These are phyloP conservation scores for Vanderwaltozyma polyspora DNA, from an alignment of 805 yeast genomes.

Conservation along the genomic window DNA sequence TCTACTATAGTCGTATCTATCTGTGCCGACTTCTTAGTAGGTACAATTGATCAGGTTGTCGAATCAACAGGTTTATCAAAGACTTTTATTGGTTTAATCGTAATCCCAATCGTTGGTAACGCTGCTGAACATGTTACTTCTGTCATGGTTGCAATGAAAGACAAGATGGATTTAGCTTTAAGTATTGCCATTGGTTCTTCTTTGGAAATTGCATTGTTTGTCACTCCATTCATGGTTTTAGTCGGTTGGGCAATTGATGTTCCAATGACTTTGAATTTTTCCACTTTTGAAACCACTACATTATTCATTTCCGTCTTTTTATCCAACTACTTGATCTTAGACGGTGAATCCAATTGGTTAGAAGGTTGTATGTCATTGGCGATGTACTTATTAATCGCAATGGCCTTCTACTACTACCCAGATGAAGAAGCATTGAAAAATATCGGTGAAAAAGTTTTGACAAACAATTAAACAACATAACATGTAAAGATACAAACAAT, in stretches of 20 bases:
- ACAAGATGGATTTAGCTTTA: slow-evolving; percentile 94
- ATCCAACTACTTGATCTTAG: slow-evolving; percentile 75
- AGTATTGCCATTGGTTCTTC: slow-evolving; percentile 97
- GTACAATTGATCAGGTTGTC: slow-evolving; percentile 85
- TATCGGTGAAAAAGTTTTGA: background rate
- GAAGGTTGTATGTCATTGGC: slow-evolving; percentile 90
- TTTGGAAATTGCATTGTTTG: slow-evolving; percentile 87
- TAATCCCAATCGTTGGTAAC: slow-evolving; percentile 94
- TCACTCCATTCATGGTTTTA: slow-evolving; percentile 89
- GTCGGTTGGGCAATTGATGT: slow-evolving; percentile 87
- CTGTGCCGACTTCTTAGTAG: slow-evolving; percentile 89
- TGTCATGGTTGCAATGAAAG: slow-evolving; percentile 84
- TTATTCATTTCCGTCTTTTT: slow-evolving; percentile 82
- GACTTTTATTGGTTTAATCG: slow-evolving; percentile 87
- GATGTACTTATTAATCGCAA: slow-evolving; percentile 75
- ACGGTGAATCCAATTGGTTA: slow-evolving; percentile 94
- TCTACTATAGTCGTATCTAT: slow-evolving; percentile 74
- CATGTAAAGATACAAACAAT: no score
- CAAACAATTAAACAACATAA: background rate
- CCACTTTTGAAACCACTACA: slow-evolving; percentile 88
- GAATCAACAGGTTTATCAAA: slow-evolving; percentile 76
- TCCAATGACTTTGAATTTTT: slow-evolving; percentile 87
- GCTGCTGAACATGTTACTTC: slow-evolving; percentile 99
- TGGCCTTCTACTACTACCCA: slow-evolving; percentile 86
- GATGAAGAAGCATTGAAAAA: slow-evolving; percentile 25